phyloP scores from a whole-genome alignment of 345 rosid genomes.

The Jatropha curcas region DNA sequence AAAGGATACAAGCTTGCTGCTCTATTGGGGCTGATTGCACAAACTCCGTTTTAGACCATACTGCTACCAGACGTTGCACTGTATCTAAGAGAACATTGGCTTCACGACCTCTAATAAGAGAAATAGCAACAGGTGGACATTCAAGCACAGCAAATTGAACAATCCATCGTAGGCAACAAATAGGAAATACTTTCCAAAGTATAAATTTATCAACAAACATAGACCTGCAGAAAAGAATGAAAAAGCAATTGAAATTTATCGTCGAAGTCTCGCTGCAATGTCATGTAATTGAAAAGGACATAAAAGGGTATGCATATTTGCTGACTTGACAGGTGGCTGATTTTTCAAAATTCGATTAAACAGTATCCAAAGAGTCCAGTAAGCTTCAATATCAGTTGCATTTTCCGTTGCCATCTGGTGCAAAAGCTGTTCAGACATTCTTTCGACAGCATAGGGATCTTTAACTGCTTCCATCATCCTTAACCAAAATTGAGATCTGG shows the following conservation, averaged over 20 bases:
- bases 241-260: not conserved
- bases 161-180: slow-evolving; percentile 85
- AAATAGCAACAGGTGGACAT: slow-evolving; percentile 57
- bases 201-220: slow-evolving; percentile 83
- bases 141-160: slow-evolving; percentile 79
- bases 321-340: slow-evolving; percentile 68
- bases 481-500: slow-evolving; percentile 58
- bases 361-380: slow-evolving; percentile 78
- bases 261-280: not conserved
- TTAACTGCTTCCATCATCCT: slow-evolving; percentile 64
- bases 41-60: slow-evolving; percentile 83
- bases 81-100: slow-evolving; percentile 52
- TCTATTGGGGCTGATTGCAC: slow-evolving; percentile 70
- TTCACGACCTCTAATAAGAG: slow-evolving; percentile 42
- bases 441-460: slow-evolving; percentile 79
- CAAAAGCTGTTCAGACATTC: slow-evolving; percentile 76
- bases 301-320: slow-evolving; percentile 13
- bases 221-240: slow-evolving; percentile 48
- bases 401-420: slow-evolving; percentile 58
- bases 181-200: slow-evolving; percentile 93
- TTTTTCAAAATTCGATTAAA: slow-evolving; percentile 47
- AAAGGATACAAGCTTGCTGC: slow-evolving; percentile 98
- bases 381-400: slow-evolving; percentile 75
- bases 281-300: not conserved
- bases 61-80: slow-evolving; percentile 54